These are phyloP conservation scores for Pythium rhizo-oryzae DNA, from an alignment of 352 stramenopile species.

Conservation along the genomic window DNA sequence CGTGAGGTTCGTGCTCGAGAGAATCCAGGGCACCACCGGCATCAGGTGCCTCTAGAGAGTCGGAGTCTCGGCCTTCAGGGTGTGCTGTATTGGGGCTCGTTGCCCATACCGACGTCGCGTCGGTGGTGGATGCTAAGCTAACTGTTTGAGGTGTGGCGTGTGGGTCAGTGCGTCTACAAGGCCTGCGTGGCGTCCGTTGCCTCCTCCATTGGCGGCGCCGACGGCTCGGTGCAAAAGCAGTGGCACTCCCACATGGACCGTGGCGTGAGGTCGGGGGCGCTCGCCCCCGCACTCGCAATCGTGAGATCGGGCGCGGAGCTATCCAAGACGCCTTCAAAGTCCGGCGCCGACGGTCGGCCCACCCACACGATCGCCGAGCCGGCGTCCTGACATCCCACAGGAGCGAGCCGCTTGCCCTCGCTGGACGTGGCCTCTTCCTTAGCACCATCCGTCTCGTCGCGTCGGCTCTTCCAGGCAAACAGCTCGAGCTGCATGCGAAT, in stretches of 20 bases:
- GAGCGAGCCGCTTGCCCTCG: not conserved
- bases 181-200: not conserved
- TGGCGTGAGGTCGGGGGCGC: not conserved
- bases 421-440: not conserved
- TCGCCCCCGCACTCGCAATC: not conserved
- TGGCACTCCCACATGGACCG: not conserved
- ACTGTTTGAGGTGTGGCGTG: not conserved
- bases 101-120: too few species aligned
- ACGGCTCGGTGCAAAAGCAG: not conserved
- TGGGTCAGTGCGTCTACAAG: too few species aligned
- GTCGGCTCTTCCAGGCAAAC: slow-evolving; percentile 1
- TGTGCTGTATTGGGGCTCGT: too few species aligned
- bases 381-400: not conserved
- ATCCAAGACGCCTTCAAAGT: not conserved
- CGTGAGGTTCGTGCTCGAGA: not conserved
- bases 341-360: not conserved
- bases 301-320: not conserved
- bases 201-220: not conserved
- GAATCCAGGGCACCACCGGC: not conserved
- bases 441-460: not conserved
- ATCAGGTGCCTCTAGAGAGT: too few species aligned
- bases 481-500: not conserved
- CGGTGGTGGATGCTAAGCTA: too few species aligned
- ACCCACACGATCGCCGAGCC: not conserved
- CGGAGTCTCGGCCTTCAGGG: too few species aligned